Conservation (phyloP, 805 yeast genomes). For the Wickerhamiella dianesei region DNA sequence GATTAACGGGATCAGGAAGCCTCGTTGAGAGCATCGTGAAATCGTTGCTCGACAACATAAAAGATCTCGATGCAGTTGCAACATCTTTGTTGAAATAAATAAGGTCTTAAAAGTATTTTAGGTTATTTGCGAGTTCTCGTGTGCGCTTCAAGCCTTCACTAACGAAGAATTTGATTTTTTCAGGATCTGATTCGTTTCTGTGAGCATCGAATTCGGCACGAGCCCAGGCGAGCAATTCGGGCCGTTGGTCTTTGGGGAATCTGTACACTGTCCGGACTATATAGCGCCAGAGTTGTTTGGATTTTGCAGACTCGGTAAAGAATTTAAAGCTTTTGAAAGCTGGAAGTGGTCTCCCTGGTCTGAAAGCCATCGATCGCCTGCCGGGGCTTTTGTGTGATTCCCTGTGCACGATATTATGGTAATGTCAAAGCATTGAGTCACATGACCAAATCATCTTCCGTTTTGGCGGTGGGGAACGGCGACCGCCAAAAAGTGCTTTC, state of each 20-base stretch:
- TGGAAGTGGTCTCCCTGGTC: neutral
- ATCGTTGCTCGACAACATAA: neutral
- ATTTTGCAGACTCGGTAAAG: slow-evolving; percentile 25
- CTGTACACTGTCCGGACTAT: slow-evolving; percentile 23
- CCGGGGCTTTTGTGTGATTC: neutral
- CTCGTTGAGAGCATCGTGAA: neutral
- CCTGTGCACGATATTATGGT: too few relatives aligned
- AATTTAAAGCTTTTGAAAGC: slow-evolving; percentile 15
- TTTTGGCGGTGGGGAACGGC: too few relatives aligned
- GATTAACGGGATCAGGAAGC: neutral
- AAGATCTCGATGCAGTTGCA: neutral
- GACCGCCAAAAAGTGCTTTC: too few relatives aligned
- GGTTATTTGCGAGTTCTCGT: slow-evolving; percentile 21
- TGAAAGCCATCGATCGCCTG: neutral
- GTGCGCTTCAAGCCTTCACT: slow-evolving; percentile 25
- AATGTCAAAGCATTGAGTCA: too few relatives aligned
- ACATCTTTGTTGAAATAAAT: neutral
- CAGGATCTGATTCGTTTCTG: slow-evolving; percentile 21
- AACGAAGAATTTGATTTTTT: slow-evolving; percentile 22
- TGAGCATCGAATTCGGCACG: slow-evolving; percentile 23
- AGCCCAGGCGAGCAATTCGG: slow-evolving; percentile 25
- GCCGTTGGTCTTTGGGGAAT: slow-evolving; percentile 16
- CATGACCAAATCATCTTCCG: too few relatives aligned
- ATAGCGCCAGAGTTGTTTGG: slow-evolving; percentile 24
- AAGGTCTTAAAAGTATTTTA: slow-evolving; percentile 7